These are phyloP conservation scores for Leptographium lundbergii DNA, from an alignment of 2,329 filamentous ascomycete species.

Conservation along the genomic window DNA sequence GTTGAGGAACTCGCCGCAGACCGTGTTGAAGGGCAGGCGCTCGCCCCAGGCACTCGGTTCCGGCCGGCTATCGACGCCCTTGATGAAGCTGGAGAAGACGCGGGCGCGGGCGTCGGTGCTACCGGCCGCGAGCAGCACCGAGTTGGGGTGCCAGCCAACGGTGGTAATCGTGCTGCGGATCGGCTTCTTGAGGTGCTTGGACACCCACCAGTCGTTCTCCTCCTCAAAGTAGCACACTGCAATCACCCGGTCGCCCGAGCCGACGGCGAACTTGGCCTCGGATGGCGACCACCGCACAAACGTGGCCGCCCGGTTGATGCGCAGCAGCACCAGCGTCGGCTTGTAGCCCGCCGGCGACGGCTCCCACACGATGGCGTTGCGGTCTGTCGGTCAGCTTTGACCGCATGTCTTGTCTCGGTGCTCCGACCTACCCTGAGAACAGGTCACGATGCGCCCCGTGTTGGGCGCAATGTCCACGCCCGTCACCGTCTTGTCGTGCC, in stretches of 20 bases:
- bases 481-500: constrained; percentile 94
- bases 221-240: constrained; percentile 98
- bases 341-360: constrained; percentile 88
- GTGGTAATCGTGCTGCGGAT: constrained; percentile 95
- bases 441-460: constrained; percentile 90
- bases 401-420: not conserved
- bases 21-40: constrained; percentile 91
- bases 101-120: constrained; percentile 95
- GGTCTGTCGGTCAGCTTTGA: constrained; percentile 42
- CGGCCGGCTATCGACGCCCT: constrained; percentile 78
- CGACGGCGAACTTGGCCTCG: constrained; percentile 95
- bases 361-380: constrained; percentile 97
- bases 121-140: constrained; percentile 82
- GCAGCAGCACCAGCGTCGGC: constrained; percentile 88
- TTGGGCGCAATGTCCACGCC: constrained; percentile 89
- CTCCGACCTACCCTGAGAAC: constrained; percentile 64
- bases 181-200: constrained; percentile 98
- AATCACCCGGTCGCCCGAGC: constrained; percentile 88
- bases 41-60: constrained; percentile 89
- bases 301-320: constrained; percentile 92
- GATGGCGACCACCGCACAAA: constrained; percentile 96
- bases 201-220: constrained; percentile 99
- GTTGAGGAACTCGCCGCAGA: constrained; percentile 93
- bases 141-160: constrained; percentile 95
- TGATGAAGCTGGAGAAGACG: constrained; percentile 92